phyloP scores from a whole-genome alignment of 2,329 filamentous ascomycete species.

The Nothophaeocryptopus gaeumannii region DNA sequence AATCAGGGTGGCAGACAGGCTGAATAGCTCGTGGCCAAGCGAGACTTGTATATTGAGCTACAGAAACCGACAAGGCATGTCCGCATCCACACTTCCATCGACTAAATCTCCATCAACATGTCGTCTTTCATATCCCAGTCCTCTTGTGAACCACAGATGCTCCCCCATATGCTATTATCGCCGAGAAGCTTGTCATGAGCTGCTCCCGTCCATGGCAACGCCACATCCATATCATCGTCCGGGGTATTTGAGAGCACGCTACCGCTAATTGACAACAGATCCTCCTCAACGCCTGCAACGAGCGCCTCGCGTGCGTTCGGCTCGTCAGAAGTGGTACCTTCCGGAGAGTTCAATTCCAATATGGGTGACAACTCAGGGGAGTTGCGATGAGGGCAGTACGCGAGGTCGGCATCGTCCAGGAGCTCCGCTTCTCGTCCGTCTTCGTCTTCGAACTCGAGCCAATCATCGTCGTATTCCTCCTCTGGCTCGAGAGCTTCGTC shows the following conservation, averaged over 20 bases:
- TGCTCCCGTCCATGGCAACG: no score
- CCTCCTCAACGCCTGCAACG: constrained; percentile 4
- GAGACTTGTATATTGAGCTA: no score
- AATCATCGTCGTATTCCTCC: not conserved
- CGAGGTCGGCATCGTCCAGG: not conserved
- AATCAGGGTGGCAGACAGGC: no score
- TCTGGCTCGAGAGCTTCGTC: no score
- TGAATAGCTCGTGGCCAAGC: no score
- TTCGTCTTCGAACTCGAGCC: not conserved
- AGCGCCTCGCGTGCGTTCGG: not conserved
- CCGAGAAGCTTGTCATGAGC: no score
- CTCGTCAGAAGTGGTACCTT: not conserved
- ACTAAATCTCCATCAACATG: no score
- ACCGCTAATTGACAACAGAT: not conserved
- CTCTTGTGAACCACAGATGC: no score
- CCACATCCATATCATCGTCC: not conserved
- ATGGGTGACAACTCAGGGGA: not conserved
- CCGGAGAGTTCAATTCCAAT: not conserved
- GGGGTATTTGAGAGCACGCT: not conserved
- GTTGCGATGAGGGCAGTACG: not conserved
- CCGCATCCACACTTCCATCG: no score
- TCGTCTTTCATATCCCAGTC: no score
- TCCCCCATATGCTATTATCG: no score
- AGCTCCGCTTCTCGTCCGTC: not conserved
- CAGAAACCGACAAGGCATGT: no score